Conservation (phyloP, 1,284 basidiomycete species). For the Ganoderma resinaceum region DNA sequence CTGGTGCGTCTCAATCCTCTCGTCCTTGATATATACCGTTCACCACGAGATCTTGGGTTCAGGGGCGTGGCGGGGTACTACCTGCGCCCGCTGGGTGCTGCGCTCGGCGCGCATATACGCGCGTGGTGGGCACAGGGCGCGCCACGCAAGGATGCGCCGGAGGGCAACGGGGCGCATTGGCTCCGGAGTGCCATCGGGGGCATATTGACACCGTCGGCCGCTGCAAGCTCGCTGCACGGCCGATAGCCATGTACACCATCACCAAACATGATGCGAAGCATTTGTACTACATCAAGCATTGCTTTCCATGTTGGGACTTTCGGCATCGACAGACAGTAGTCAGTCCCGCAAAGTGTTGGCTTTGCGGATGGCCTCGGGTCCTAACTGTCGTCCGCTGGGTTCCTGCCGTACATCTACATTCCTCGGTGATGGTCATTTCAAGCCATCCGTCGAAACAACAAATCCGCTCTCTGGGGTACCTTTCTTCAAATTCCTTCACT, state of each 20-base stretch:
- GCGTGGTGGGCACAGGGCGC: conserved; percentile 38
- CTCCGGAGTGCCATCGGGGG: conserved; percentile 32
- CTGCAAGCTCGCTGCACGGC: conserved; percentile 10
- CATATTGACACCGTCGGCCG: conserved; percentile 22
- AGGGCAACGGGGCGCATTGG: conserved; percentile 35
- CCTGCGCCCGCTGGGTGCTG: conserved; percentile 29
- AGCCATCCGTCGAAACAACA: too few relatives aligned
- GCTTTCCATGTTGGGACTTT: not conserved
- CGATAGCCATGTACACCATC: conserved; percentile 1
- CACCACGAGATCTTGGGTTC: not conserved
- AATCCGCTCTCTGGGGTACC: too few relatives aligned
- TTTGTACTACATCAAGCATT: not conserved
- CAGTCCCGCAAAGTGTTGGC: not conserved
- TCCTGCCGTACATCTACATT: too few relatives aligned
- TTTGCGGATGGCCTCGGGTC: too few relatives aligned
- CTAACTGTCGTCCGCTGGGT: too few relatives aligned
- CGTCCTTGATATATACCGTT: not conserved
- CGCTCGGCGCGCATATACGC: conserved; percentile 28
- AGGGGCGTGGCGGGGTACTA: conserved; percentile 39
- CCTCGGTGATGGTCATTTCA: too few relatives aligned
- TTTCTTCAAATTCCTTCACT: too few relatives aligned
- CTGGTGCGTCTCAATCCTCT: conserved; percentile 52
- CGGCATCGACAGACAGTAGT: not conserved
- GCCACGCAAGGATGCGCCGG: conserved; percentile 23
- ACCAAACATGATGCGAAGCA: not conserved